These are phyloP conservation scores for Elsinoe arachidis DNA, from an alignment of 2,329 filamentous ascomycete species.

Conservation along the genomic window DNA sequence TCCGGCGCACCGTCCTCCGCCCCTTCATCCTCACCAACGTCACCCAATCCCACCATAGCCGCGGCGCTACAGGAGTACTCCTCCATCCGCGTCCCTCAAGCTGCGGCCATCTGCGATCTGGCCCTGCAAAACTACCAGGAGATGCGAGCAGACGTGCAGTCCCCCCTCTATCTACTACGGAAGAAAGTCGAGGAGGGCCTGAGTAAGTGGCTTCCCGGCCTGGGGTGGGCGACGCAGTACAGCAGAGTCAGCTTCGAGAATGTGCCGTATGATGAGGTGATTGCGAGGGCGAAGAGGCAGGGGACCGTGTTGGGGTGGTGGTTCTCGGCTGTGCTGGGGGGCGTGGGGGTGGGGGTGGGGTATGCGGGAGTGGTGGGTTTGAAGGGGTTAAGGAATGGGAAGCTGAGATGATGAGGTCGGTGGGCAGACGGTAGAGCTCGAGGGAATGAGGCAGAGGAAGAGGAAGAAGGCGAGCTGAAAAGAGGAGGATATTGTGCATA, in stretches of 20 bases:
- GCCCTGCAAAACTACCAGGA: conserved; percentile 87
- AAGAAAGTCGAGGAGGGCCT: conserved; percentile 83
- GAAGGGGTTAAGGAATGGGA: conserved; percentile 17
- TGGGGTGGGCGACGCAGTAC: conserved; percentile 92
- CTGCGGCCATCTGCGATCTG: conserved; percentile 84
- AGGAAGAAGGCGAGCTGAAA: background rate
- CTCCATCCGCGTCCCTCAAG: conserved; percentile 62
- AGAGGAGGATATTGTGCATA: background rate
- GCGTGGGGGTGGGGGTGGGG: conserved; percentile 24
- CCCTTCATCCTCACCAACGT: conserved; percentile 9
- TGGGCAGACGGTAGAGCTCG: background rate
- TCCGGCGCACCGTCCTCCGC: background rate
- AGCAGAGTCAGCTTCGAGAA: conserved; percentile 88
- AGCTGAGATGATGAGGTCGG: background rate
- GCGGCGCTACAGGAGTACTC: conserved; percentile 66
- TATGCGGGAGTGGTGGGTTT: conserved; percentile 23
- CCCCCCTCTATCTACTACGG: conserved; percentile 65
- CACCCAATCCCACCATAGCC: conserved; percentile 21
- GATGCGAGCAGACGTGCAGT: conserved; percentile 81
- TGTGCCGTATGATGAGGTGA: conserved; percentile 78
- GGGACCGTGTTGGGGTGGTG: conserved; percentile 37
- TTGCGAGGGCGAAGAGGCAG: conserved; percentile 60
- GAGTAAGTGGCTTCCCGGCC: conserved; percentile 61
- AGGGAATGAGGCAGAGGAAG: background rate
- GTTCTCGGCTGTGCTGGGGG: conserved; percentile 41